Evolutionary conservation across 345 rosid genomes (phyloP).

Genomic region (Boechera retrofracta): DNA sequence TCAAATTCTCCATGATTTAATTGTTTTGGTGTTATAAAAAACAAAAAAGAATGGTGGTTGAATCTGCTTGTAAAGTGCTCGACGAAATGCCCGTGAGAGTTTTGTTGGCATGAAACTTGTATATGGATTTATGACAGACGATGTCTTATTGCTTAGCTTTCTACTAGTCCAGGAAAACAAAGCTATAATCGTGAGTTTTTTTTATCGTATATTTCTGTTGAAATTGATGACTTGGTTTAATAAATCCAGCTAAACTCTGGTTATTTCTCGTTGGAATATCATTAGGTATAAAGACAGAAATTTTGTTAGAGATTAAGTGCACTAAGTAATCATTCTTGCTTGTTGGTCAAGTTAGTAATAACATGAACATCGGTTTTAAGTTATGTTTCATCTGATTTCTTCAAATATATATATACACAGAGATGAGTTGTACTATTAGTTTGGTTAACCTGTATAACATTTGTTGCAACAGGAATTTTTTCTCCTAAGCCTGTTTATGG

Average conservation of each 20-base stretch:
- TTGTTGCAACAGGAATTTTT: conserved; percentile 8
- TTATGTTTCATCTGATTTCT: not conserved
- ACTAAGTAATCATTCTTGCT: not conserved
- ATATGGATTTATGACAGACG: not conserved
- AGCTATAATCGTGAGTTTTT: not conserved
- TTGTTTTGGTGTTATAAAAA: not conserved
- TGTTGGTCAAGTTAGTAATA: not conserved
- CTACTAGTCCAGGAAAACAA: not conserved
- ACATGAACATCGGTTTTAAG: not conserved
- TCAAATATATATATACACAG: not conserved
- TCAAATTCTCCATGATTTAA: not conserved
- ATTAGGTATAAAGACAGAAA: not conserved
- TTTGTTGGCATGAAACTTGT: not conserved
- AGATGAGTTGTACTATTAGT: conserved; percentile 13
- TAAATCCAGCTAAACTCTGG: not conserved
- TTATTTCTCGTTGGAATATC: not conserved
- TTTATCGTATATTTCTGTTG: not conserved
- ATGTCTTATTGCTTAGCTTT: not conserved
- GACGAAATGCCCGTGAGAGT: conserved; percentile 10
- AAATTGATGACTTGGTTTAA: not conserved
- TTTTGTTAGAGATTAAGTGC: not conserved
- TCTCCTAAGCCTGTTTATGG: conserved; percentile 13
- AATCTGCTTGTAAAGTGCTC: conserved; percentile 11
- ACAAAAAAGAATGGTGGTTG: not conserved
- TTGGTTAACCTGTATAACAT: conserved; percentile 25